Percentiles rank a stretch among this genome's conserved stretches.
Evolutionary conservation across 2,329 filamentous ascomycete genomes (phyloP).

Genomic region (Aschersonia sp.): DNA sequence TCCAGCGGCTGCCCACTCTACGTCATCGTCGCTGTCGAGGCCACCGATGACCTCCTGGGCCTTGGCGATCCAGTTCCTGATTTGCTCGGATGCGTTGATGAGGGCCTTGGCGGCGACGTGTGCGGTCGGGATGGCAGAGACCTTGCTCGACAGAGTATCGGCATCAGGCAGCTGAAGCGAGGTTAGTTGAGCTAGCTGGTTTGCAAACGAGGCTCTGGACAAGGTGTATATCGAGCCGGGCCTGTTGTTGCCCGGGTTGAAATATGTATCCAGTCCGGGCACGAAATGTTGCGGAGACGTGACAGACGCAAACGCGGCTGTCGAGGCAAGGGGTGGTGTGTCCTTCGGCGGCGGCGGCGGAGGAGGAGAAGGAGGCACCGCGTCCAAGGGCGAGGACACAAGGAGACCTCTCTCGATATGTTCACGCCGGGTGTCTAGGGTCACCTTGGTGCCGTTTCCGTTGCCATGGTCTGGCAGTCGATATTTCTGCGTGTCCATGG

Average conservation of each 20-base stretch:
- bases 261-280: slow-evolving; percentile 44
- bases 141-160: slow-evolving; percentile 66
- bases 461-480: slow-evolving; percentile 56
- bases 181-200: slow-evolving; percentile 83
- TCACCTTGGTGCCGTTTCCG: slow-evolving; percentile 52
- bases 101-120: slow-evolving; percentile 72
- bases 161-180: slow-evolving; percentile 82
- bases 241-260: slow-evolving; percentile 52
- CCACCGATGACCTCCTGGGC: slow-evolving; percentile 79
- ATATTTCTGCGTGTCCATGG: slow-evolving; percentile 64
- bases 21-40: slow-evolving; percentile 88
- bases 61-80: slow-evolving; percentile 85
- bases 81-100: slow-evolving; percentile 80
- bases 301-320: slow-evolving; percentile 10
- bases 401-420: slow-evolving; percentile 38
- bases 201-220: slow-evolving; percentile 82
- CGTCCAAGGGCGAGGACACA: slow-evolving; percentile 19
- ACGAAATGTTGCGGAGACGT: slow-evolving; percentile 27
- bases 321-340: slow-evolving; percentile 18
- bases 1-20: slow-evolving; percentile 88
- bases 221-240: slow-evolving; percentile 88
- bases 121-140: slow-evolving; percentile 73
- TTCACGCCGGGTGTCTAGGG: slow-evolving; percentile 40
- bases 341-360: slow-evolving; percentile 20
- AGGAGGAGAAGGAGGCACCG: slow-evolving; percentile 22